Conservation (phyloP, 2,329 filamentous ascomycete species). For the Rutstroemia sp. region DNA sequence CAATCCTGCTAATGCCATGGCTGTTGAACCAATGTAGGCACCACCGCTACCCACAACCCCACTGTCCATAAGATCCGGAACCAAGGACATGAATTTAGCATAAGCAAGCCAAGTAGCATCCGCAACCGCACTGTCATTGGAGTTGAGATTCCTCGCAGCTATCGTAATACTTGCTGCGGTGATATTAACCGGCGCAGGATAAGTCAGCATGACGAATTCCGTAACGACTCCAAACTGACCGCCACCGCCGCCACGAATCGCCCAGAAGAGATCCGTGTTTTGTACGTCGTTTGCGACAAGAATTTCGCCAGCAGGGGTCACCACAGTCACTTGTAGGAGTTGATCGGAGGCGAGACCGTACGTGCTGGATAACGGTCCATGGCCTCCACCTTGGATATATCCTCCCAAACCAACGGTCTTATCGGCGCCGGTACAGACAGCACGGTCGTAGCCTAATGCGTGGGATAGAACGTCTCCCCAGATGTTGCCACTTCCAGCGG, state of each 20-base stretch:
- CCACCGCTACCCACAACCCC: slow-evolving; percentile 2
- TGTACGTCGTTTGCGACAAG: slow-evolving; percentile 20
- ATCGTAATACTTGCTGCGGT: slow-evolving; percentile 15
- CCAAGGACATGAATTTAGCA: slow-evolving; percentile 8
- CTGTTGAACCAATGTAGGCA: background rate
- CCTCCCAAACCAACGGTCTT: slow-evolving; percentile 20
- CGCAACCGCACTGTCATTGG: slow-evolving; percentile 20
- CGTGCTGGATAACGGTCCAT: slow-evolving; percentile 31
- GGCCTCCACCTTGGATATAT: slow-evolving; percentile 36
- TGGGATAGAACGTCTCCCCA: slow-evolving; percentile 1
- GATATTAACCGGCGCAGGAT: slow-evolving; percentile 23
- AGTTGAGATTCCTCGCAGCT: slow-evolving; percentile 29
- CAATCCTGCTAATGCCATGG: background rate
- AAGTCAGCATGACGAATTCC: slow-evolving; percentile 35
- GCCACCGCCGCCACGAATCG: slow-evolving; percentile 28
- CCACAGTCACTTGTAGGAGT: slow-evolving; percentile 31
- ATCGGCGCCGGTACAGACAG: slow-evolving; percentile 3
- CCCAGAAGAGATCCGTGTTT: slow-evolving; percentile 30
- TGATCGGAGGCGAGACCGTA: slow-evolving; percentile 39
- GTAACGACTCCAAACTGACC: slow-evolving; percentile 32
- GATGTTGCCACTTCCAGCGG: slow-evolving; percentile 6
- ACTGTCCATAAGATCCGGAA: slow-evolving; percentile 34
- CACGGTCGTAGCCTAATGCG: background rate
- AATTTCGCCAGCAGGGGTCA: slow-evolving; percentile 16
- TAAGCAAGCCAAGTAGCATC: background rate